These are phyloP conservation scores for Zygosaccharomyces pseudorouxii DNA, from an alignment of 805 yeast species.

Conservation along the genomic window DNA sequence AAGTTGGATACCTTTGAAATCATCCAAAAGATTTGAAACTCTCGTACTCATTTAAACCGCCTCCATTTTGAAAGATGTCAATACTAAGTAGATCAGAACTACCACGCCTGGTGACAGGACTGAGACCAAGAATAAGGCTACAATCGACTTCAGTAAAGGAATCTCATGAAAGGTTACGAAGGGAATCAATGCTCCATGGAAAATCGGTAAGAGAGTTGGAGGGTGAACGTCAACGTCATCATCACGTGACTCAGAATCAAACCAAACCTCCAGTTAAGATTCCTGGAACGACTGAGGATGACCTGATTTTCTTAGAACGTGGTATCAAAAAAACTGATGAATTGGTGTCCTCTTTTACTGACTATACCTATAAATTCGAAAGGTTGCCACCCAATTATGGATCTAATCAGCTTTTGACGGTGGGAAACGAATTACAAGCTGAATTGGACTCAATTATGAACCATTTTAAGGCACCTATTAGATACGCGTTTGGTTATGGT, in stretches of 20 bases:
- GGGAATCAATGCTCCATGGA: constrained; percentile 7
- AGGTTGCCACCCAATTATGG: constrained; percentile 57
- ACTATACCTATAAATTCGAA: constrained; percentile 31
- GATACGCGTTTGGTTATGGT: constrained; percentile 89
- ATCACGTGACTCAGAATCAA: background rate
- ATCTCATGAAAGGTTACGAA: background rate
- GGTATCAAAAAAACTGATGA: constrained; percentile 27
- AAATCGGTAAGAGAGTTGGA: background rate
- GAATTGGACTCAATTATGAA: constrained; percentile 47
- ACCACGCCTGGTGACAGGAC: background rate
- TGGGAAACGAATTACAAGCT: constrained; percentile 41
- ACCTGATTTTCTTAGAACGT: constrained; percentile 22
- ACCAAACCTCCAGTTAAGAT: background rate
- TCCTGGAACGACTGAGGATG: constrained; percentile 9
- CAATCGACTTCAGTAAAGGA: constrained; percentile 7
- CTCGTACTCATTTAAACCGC: background rate
- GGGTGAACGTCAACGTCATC: background rate
- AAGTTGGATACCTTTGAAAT: too few relatives aligned
- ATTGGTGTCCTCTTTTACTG: constrained; percentile 24
- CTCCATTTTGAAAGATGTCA: background rate
- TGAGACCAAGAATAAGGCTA: constrained; percentile 1
- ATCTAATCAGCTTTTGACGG: constrained; percentile 49
- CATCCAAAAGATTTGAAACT: background rate
- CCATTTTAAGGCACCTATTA: constrained; percentile 65
- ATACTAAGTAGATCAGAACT: background rate